Percentiles rank a stretch among this genome's conserved stretches.
Evolutionary conservation across 192 early-diverging fungal species (phyloP).

Genomic region (Glomus cerebriforme): DNA sequence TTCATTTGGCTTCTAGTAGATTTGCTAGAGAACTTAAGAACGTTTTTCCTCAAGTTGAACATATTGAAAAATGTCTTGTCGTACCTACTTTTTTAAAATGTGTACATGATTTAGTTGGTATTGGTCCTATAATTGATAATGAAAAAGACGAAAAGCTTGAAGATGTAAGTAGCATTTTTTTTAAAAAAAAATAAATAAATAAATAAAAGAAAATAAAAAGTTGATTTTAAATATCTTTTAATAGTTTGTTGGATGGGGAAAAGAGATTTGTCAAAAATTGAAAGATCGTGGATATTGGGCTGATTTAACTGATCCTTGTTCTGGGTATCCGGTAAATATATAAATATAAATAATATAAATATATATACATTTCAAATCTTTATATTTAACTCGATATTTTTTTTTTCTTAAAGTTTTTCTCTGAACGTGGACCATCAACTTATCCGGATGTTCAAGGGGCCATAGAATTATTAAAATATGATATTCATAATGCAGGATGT

Average conservation of each 20-base stretch:
- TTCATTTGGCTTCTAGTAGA: slow-evolving; percentile 50
- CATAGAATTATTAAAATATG: slow-evolving; percentile 73
- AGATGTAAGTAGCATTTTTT: slow-evolving; percentile 51
- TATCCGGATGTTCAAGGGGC: slow-evolving; percentile 92
- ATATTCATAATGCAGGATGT: slow-evolving; percentile 75
- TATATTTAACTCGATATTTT: background rate
- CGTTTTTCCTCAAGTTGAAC: slow-evolving; percentile 65
- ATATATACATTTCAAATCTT: background rate
- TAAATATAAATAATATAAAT: too few species aligned
- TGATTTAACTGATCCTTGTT: slow-evolving; percentile 90
- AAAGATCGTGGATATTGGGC: slow-evolving; percentile 74
- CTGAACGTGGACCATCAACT: slow-evolving; percentile 67
- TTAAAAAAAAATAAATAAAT: background rate
- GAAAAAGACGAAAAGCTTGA: slow-evolving; percentile 85
- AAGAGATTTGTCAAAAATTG: slow-evolving; percentile 56
- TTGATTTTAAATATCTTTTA: background rate
- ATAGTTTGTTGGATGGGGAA: slow-evolving; percentile 76
- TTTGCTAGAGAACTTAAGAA: slow-evolving; percentile 68
- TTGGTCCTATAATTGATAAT: slow-evolving; percentile 63
- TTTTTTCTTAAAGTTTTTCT: slow-evolving; percentile 50
- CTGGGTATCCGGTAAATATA: slow-evolving; percentile 72
- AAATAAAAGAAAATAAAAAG: background rate
- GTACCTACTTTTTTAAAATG: slow-evolving; percentile 84
- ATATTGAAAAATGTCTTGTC: slow-evolving; percentile 60
- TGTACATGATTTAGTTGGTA: slow-evolving; percentile 74